phyloP scores from a whole-genome alignment of 108 stramenopile species.

The Aureococcus anophagefferens region DNA sequence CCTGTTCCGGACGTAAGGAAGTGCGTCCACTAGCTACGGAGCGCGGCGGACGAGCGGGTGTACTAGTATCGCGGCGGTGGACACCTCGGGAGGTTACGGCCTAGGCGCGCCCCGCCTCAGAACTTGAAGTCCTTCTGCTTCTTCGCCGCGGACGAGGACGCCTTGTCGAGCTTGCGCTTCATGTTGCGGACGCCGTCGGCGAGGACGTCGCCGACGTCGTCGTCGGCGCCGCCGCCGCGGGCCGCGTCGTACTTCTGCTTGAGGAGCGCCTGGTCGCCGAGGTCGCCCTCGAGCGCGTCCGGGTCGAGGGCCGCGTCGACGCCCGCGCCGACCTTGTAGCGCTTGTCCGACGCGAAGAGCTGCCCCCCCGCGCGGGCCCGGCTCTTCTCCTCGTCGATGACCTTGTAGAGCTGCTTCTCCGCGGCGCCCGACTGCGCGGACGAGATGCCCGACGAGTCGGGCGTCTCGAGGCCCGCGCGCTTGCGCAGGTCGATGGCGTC shows the following conservation, averaged over 20 bases:
- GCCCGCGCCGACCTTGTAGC: conserved; percentile 16
- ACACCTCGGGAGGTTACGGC: too few relatives aligned
- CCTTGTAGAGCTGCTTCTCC: conserved; percentile 38
- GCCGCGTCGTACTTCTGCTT: conserved; percentile 7
- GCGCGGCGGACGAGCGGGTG: too few relatives aligned
- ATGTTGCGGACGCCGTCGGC: too few relatives aligned
- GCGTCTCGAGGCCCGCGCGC: conserved; percentile 12
- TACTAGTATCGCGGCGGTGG: too few relatives aligned
- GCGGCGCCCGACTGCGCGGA: conserved; percentile 1
- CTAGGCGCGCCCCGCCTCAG: too few relatives aligned
- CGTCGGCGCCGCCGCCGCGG: background rate
- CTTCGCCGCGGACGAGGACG: too few relatives aligned
- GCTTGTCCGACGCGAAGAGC: conserved; percentile 29
- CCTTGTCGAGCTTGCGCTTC: too few relatives aligned
- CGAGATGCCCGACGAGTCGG: conserved; percentile 12
- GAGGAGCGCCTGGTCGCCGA: conserved; percentile 23
- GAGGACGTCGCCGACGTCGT: background rate
- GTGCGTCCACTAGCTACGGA: too few relatives aligned
- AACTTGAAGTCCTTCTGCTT: too few relatives aligned
- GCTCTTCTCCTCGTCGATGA: conserved; percentile 17
- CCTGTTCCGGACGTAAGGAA: too few relatives aligned
- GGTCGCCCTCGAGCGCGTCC: too few relatives aligned
- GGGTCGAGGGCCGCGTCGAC: conserved; percentile 36
- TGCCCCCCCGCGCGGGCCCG: conserved; percentile 5
- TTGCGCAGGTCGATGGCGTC: conserved; percentile 38